A percentile compares a stretch with the other conserved stretches of the same genome.
Evolutionary conservation across 192 early-diverging fungal genomes (phyloP).

Genomic region (Geranomyces variabilis): DNA sequence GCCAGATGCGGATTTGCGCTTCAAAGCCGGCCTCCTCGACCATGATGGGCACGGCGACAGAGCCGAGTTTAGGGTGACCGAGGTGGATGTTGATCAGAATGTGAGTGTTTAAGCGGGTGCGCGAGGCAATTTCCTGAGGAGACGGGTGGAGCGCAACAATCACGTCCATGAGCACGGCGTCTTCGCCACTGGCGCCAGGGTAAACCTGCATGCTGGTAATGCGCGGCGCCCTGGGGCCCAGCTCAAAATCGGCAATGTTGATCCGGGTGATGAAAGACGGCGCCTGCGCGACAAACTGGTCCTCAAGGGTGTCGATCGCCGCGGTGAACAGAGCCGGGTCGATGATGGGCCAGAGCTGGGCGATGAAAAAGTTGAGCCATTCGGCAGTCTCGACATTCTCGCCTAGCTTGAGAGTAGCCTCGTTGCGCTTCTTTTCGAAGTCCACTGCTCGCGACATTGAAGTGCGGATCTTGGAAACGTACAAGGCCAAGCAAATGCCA

Average conservation of each 20-base stretch:
- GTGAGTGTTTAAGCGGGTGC: constrained; percentile 31
- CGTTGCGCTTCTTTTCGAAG: constrained; percentile 29
- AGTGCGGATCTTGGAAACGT: constrained; percentile 12
- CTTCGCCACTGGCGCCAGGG: constrained; percentile 28
- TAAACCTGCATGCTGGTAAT: constrained; percentile 36
- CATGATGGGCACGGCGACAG: constrained; percentile 29
- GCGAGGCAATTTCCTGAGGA: constrained; percentile 30
- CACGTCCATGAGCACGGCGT: constrained; percentile 35
- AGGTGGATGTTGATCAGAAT: constrained; percentile 28
- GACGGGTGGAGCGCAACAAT: constrained; percentile 33
- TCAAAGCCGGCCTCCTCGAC: constrained; percentile 35
- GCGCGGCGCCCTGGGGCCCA: constrained; percentile 32
- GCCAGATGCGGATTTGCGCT: constrained; percentile 28
- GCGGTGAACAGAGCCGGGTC: constrained; percentile 32
- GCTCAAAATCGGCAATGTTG: constrained; percentile 32
- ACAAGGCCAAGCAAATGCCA: constrained; percentile 16
- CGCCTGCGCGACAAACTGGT: constrained; percentile 33
- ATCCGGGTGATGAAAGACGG: constrained; percentile 35
- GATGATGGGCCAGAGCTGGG: constrained; percentile 40
- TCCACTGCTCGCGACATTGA: constrained; percentile 23
- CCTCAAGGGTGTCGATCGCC: constrained; percentile 33
- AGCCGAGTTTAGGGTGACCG: constrained; percentile 34
- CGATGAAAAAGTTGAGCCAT: constrained; percentile 42
- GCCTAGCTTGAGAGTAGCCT: constrained; percentile 26
- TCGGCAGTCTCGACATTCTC: constrained; percentile 33